These are phyloP conservation scores for Capronia epimyces DNA, from an alignment of 2,329 filamentous ascomycete genomes.

Conservation along the genomic window DNA sequence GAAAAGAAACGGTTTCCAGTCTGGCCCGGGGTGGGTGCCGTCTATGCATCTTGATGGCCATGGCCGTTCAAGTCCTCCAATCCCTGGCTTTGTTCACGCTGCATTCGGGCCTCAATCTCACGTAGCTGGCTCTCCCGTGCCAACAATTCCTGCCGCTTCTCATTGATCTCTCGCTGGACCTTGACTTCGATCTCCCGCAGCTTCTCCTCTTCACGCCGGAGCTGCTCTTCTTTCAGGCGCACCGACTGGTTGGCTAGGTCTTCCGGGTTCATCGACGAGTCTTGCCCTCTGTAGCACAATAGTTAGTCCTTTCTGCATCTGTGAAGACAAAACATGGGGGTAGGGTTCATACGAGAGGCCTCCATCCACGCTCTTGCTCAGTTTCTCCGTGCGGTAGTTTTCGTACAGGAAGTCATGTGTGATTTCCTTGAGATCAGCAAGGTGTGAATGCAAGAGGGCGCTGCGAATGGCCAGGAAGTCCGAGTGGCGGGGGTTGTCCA, in stretches of 20 bases:
- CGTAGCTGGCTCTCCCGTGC: constrained; percentile 97
- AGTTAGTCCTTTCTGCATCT: constrained; percentile 24
- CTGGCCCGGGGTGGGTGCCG: neutral
- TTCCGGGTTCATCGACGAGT: constrained; percentile 95
- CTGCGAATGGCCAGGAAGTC: constrained; percentile 97
- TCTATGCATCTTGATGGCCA: constrained; percentile 23
- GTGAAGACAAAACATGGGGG: constrained; percentile 13
- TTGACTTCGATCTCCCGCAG: constrained; percentile 98
- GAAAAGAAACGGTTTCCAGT: constrained; percentile 5
- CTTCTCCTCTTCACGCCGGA: constrained; percentile 99
- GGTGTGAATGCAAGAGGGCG: constrained; percentile 91
- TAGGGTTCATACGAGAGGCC: constrained; percentile 67
- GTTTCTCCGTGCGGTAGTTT: constrained; percentile 99
- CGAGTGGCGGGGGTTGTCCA: constrained; percentile 97
- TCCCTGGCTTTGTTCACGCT: constrained; percentile 63
- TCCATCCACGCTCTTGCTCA: constrained; percentile 97
- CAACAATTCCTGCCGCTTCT: constrained; percentile 97
- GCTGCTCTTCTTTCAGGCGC: constrained; percentile 98
- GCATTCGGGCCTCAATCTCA: constrained; percentile 97
- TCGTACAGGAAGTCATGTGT: constrained; percentile 99
- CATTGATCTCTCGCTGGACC: constrained; percentile 99
- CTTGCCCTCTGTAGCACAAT: constrained; percentile 46
- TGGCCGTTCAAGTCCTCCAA: constrained; percentile 33
- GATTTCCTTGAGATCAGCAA: constrained; percentile 98
- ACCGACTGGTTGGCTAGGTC: constrained; percentile 95